phyloP scores from a whole-genome alignment of 768 basidiomycete genomes.

The Tulasnella sp. region DNA sequence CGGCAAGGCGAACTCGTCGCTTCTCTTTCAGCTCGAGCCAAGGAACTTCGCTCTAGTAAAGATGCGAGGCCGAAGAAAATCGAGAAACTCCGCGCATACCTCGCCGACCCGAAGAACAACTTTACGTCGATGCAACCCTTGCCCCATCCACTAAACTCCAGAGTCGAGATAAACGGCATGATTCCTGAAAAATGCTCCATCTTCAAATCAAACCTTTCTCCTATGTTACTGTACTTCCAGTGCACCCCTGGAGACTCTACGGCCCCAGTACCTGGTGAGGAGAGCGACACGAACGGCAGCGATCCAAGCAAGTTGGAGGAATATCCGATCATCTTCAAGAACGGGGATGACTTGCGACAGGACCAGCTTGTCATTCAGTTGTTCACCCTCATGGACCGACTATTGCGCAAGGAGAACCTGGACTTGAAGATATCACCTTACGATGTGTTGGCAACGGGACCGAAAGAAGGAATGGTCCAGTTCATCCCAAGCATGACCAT shows the following conservation, averaged over 20 bases:
- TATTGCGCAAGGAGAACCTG: slow-evolving; percentile 90
- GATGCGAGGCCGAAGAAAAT: slow-evolving; percentile 97
- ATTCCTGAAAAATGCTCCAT: slow-evolving; percentile 88
- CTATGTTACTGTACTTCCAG: slow-evolving; percentile 85
- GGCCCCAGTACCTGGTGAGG: not conserved
- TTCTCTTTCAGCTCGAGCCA: slow-evolving; percentile 77
- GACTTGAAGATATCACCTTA: slow-evolving; percentile 90
- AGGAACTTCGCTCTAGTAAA: slow-evolving; percentile 83
- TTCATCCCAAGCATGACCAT: slow-evolving; percentile 96
- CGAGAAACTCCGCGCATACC: slow-evolving; percentile 81
- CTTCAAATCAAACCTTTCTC: slow-evolving; percentile 96
- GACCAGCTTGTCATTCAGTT: slow-evolving; percentile 97
- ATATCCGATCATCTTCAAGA: slow-evolving; percentile 96
- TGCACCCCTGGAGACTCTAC: slow-evolving; percentile 41
- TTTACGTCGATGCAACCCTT: slow-evolving; percentile 68
- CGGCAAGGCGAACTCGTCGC: slow-evolving; percentile 88
- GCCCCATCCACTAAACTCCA: slow-evolving; percentile 89
- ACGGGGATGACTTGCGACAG: slow-evolving; percentile 97
- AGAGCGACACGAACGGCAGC: slow-evolving; percentile 48
- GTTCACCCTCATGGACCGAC: slow-evolving; percentile 96
- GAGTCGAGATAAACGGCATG: slow-evolving; percentile 77
- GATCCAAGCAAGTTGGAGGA: slow-evolving; percentile 45
- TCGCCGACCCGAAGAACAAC: slow-evolving; percentile 81
- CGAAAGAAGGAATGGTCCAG: slow-evolving; percentile 91
- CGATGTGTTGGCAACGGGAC: slow-evolving; percentile 87